phyloP scores from a whole-genome alignment of 805 yeast genomes.

The Candida morakotiae region DNA sequence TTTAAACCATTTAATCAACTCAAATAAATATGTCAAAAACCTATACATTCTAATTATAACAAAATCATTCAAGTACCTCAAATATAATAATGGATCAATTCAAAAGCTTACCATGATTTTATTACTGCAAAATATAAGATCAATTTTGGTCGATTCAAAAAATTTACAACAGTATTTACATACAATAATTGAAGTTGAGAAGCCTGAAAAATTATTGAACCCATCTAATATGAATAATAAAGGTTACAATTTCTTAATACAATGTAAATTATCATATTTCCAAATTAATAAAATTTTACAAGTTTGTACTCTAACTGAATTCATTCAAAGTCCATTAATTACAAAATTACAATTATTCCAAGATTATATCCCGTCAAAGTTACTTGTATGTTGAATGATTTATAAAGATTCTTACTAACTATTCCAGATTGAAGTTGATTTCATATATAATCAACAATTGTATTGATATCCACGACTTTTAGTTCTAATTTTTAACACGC shows the following conservation, averaged over 20 bases:
- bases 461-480: constrained; percentile 5
- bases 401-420: too few species aligned
- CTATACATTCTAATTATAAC: constrained; percentile 1
- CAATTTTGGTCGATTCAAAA: background rate
- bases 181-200: constrained; percentile 2
- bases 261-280: constrained; percentile 7
- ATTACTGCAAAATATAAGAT: constrained; percentile 1
- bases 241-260: background rate
- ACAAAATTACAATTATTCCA: background rate
- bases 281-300: constrained; percentile 3
- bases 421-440: constrained; percentile 2
- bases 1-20: background rate
- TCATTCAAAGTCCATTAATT: background rate
- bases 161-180: background rate
- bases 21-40: background rate
- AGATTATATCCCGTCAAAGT: background rate
- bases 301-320: background rate
- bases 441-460: constrained; percentile 1
- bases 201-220: constrained; percentile 1
- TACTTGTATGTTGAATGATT: constrained; percentile 8
- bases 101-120: constrained; percentile 1
- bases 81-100: constrained; percentile 2
- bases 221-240: too few species aligned
- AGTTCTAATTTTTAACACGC: constrained; percentile 6
- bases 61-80: background rate